Conservation (phyloP, 2,329 filamentous ascomycete genomes). For the Claviceps humidiphila region DNA sequence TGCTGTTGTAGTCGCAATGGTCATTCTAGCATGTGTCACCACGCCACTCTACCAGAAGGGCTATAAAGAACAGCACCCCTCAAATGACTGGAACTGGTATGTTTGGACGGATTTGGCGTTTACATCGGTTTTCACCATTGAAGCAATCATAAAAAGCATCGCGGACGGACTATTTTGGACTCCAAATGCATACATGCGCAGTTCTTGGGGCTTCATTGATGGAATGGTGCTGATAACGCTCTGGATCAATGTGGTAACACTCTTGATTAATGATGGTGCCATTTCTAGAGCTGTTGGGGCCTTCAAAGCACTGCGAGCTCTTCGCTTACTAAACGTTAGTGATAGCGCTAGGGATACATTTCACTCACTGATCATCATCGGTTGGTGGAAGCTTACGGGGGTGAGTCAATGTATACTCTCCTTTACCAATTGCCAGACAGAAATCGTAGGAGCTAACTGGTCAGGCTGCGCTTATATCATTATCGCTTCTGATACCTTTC, state of each 20-base stretch:
- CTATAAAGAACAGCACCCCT: constrained; percentile 53
- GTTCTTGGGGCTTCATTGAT: constrained; percentile 95
- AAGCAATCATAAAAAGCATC: constrained; percentile 83
- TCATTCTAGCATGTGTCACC: constrained; percentile 86
- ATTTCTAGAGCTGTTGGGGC: constrained; percentile 86
- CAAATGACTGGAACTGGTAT: constrained; percentile 71
- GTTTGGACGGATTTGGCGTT: constrained; percentile 89
- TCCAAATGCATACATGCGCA: constrained; percentile 91
- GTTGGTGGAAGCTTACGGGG: constrained; percentile 86
- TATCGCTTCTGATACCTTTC: constrained; percentile 90
- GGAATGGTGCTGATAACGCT: constrained; percentile 81
- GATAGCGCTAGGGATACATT: constrained; percentile 93
- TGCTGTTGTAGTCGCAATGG: constrained; percentile 89
- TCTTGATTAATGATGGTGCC: constrained; percentile 67
- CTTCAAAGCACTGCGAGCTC: constrained; percentile 88
- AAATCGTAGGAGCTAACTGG: constrained; percentile 3
- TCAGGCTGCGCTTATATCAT: constrained; percentile 75
- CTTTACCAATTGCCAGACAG: neutral
- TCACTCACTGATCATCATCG: constrained; percentile 87
- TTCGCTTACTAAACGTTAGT: constrained; percentile 87
- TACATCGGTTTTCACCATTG: constrained; percentile 70
- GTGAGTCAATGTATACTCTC: constrained; percentile 28
- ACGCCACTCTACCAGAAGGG: constrained; percentile 89
- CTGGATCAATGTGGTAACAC: constrained; percentile 85
- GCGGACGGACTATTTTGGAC: constrained; percentile 95